These are phyloP conservation scores for Hippophae tibetana DNA, from an alignment of 306 rosid genomes.

Conservation along the genomic window DNA sequence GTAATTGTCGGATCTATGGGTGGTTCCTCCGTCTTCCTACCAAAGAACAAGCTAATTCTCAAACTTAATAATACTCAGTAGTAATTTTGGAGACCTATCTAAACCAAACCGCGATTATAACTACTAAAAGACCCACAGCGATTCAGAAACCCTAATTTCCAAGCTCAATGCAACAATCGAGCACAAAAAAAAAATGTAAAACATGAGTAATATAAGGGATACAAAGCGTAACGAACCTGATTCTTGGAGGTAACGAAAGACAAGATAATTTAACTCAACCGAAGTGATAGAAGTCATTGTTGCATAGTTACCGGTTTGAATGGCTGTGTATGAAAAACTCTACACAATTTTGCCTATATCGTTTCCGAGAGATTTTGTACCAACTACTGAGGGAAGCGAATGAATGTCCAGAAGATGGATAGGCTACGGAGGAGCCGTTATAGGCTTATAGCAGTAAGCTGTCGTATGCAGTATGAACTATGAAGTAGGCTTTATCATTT, in stretches of 20 bases:
- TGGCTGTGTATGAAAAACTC: conserved; percentile 16
- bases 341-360: not conserved
- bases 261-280: conserved; percentile 73
- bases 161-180: conserved; percentile 5
- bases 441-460: no score
- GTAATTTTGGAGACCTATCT: not conserved
- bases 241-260: conserved; percentile 89
- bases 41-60: no score
- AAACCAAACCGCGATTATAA: conserved; percentile 23
- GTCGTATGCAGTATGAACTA: no score
- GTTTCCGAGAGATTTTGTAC: no score
- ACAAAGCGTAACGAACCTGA: conserved; percentile 45
- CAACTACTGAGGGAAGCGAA: no score
- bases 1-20: no score
- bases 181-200: not conserved
- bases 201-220: not conserved
- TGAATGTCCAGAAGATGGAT: no score
- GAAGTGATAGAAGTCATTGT: conserved; percentile 65
- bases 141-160: conserved; percentile 7
- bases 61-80: no score
- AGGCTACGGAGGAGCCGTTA: no score
- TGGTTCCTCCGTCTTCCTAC: no score
- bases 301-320: conserved; percentile 24
- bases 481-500: no score
- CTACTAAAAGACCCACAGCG: conserved; percentile 6